A percentile compares a stretch with the other conserved stretches of the same genome.
phyloP scores from a whole-genome alignment of 1,284 basidiomycete genomes.

The Pterulicium gracile region DNA sequence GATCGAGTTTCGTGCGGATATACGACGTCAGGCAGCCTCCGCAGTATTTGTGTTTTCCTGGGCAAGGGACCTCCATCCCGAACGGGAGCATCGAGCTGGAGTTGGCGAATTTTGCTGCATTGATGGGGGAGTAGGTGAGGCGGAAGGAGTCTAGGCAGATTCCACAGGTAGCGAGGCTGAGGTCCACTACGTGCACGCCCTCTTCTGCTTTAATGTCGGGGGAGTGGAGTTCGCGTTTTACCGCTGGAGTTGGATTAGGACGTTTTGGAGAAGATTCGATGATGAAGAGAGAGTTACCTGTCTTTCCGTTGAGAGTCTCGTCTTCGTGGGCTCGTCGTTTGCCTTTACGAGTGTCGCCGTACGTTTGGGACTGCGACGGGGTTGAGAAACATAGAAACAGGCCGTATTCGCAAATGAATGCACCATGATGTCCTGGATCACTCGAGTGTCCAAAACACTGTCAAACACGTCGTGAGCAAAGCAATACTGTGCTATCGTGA shows the following conservation, averaged over 20 bases:
- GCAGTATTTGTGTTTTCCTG: slow-evolving; percentile 25
- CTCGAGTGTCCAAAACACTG: background rate
- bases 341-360: slow-evolving; percentile 25
- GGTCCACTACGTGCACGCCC: slow-evolving; percentile 1
- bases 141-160: slow-evolving; percentile 30
- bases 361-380: slow-evolving; percentile 19
- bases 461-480: slow-evolving; percentile 11
- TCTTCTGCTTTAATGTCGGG: slow-evolving; percentile 5
- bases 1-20: slow-evolving; percentile 26
- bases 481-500: slow-evolving; percentile 12
- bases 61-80: slow-evolving; percentile 26
- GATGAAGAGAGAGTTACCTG: no score
- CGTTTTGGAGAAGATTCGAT: no score
- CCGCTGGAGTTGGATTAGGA: no score
- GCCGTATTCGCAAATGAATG: slow-evolving; percentile 6
- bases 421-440: slow-evolving; percentile 20
- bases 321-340: slow-evolving; percentile 9
- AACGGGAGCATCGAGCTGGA: slow-evolving; percentile 25
- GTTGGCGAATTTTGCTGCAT: slow-evolving; percentile 22
- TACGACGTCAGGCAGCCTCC: slow-evolving; percentile 24
- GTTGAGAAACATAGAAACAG: no score
- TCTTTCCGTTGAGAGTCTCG: no score
- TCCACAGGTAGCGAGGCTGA: slow-evolving; percentile 20
- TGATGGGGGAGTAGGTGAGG: slow-evolving; percentile 22
- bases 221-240: no score